These are phyloP conservation scores for Phytophthora citrophthora DNA, from an alignment of 352 stramenopile species.

Conservation along the genomic window DNA sequence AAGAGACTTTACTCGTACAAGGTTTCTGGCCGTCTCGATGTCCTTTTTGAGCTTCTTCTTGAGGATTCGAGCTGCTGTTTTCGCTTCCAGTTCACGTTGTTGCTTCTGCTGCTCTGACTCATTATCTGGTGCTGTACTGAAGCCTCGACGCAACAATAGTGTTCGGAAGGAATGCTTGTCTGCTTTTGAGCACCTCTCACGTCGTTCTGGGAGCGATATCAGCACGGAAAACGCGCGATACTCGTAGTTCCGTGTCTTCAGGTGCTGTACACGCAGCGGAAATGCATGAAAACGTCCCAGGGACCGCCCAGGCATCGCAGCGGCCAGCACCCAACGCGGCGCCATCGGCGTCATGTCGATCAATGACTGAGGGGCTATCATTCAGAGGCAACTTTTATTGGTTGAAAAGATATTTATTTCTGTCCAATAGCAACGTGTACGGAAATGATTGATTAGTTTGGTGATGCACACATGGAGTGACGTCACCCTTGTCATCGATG, in stretches of 20 bases:
- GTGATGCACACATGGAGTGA: slow-evolving; percentile 11
- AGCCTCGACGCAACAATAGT: slow-evolving; percentile 3
- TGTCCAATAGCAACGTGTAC: neutral
- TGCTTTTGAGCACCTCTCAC: neutral
- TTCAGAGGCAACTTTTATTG: no score
- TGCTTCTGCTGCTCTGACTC: slow-evolving; percentile 15
- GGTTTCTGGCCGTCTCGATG: slow-evolving; percentile 49
- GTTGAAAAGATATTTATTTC: no score
- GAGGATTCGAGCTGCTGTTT: slow-evolving; percentile 40
- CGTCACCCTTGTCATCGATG: slow-evolving; percentile 7
- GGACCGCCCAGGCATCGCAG: neutral
- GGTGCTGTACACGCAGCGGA: slow-evolving; percentile 1
- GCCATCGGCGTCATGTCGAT: slow-evolving; percentile 22
- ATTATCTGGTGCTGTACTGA: slow-evolving; percentile 17
- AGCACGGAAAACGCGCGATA: slow-evolving; percentile 20
- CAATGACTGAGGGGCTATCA: slow-evolving; percentile 13
- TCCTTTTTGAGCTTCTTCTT: slow-evolving; percentile 61
- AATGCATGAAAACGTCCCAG: slow-evolving; percentile 5
- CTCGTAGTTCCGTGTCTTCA: neutral
- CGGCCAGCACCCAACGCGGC: slow-evolving; percentile 17
- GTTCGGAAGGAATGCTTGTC: neutral
- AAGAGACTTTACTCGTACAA: slow-evolving; percentile 33
- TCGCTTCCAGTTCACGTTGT: slow-evolving; percentile 28
- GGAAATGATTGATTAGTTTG: slow-evolving; percentile 5
- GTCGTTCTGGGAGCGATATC: neutral